A percentile compares a stretch with the other conserved stretches of the same genome.
Evolutionary conservation across 495 filamentous ascomycete genomes (phyloP).

Genomic region (Pseudoneurospora amorphoporcata): DNA sequence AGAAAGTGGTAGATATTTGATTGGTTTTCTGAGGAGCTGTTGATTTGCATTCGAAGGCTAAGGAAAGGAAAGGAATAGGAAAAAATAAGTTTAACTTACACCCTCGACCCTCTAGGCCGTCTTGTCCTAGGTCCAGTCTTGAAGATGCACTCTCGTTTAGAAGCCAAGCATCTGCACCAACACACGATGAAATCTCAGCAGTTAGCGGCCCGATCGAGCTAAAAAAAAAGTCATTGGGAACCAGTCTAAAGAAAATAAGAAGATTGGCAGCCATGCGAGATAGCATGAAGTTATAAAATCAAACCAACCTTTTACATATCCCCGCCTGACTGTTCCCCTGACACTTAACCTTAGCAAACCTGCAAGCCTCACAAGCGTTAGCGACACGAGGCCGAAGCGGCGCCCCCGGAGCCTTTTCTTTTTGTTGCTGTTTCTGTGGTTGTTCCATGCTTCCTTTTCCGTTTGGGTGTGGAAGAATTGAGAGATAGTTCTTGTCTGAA

Average conservation of each 20-base stretch:
- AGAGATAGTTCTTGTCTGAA: not conserved
- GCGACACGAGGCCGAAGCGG: constrained; percentile 20
- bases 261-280: not conserved
- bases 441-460: not conserved
- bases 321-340: constrained; percentile 29
- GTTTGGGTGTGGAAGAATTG: not conserved
- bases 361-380: constrained; percentile 38
- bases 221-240: not conserved
- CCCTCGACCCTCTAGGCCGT: constrained; percentile 24
- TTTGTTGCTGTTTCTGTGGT: not conserved
- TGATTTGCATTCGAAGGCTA: not conserved
- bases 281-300: not conserved
- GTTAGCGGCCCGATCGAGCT: not conserved
- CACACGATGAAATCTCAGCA: not conserved
- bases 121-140: constrained; percentile 35
- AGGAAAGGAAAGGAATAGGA: not conserved
- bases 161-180: constrained; percentile 31
- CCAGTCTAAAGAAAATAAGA: not conserved
- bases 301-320: constrained; percentile 36
- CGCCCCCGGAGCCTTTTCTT: not conserved
- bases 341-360: constrained; percentile 36
- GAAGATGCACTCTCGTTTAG: constrained; percentile 39
- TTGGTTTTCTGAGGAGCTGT: not conserved
- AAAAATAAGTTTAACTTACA: constrained; percentile 16
- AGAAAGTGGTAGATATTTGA: not conserved